phyloP scores from a whole-genome alignment of 208 protist genomes.

The Angomonas ambiguus region DNA sequence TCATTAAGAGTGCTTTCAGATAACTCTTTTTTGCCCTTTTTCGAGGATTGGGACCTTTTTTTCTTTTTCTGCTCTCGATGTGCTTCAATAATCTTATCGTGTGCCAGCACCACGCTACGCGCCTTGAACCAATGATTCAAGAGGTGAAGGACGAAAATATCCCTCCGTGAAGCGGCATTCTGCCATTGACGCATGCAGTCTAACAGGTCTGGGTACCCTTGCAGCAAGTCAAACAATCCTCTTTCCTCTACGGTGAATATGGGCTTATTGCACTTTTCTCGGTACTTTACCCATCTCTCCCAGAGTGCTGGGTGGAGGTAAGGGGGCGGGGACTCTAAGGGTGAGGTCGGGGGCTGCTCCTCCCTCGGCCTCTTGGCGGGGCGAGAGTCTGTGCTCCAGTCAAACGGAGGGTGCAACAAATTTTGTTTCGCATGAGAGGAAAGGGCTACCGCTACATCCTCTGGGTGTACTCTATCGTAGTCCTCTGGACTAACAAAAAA shows the following conservation, averaged over 20 bases:
- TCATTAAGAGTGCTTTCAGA: background rate
- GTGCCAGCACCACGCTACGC: conserved; percentile 57
- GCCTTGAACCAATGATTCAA: conserved; percentile 90
- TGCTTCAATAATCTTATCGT: conserved; percentile 58
- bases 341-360: background rate
- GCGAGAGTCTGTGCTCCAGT: background rate
- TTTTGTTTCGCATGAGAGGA: conserved; percentile 37
- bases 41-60: background rate
- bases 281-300: conserved; percentile 64
- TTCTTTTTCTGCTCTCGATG: conserved; percentile 6
- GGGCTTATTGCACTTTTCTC: conserved; percentile 16
- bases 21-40: background rate
- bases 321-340: conserved; percentile 18
- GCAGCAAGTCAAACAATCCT: conserved; percentile 62
- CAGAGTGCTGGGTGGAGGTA: conserved; percentile 70
- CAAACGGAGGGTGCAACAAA: conserved; percentile 57
- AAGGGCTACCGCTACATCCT: conserved; percentile 52
- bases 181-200: conserved; percentile 73
- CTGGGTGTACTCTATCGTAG: conserved; percentile 30
- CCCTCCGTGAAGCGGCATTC: conserved; percentile 56
- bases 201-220: conserved; percentile 76
- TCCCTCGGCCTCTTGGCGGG: background rate
- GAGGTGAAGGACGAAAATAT: conserved; percentile 66
- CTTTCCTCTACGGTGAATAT: conserved; percentile 64
- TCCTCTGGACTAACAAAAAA: conserved; percentile 40